Evolutionary conservation across 768 basidiomycete genomes (phyloP).

Genomic region (Leccinum imitatum): DNA sequence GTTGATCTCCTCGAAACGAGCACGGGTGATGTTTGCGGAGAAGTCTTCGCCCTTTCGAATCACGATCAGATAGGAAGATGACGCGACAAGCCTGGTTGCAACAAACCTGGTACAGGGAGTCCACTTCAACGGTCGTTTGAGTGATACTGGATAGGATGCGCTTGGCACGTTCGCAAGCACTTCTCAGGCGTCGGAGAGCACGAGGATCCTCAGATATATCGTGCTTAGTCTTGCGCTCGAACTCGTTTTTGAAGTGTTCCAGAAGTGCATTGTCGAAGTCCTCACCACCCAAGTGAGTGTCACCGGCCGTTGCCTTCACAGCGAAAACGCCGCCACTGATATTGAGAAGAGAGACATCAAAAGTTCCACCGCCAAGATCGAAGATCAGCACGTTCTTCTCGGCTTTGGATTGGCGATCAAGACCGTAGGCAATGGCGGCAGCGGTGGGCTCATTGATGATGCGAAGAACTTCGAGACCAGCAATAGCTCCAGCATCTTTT

Average conservation of each 20-base stretch:
- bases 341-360: conserved; percentile 98
- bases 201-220: conserved; percentile 97
- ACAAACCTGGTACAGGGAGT: conserved; percentile 90
- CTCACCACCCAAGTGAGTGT: conserved; percentile 99
- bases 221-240: conserved; percentile 95
- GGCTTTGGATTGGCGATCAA: conserved; percentile 89
- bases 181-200: conserved; percentile 92
- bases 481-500: conserved; percentile 97
- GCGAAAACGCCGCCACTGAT: conserved; percentile 98
- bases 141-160: conserved; percentile 96
- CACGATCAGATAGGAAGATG: conserved; percentile 8
- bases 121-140: conserved; percentile 98
- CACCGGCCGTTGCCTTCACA: conserved; percentile 98
- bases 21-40: conserved; percentile 97
- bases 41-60: conserved; percentile 87
- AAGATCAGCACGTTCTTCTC: conserved; percentile 99
- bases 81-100: neutral
- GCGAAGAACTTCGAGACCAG: conserved; percentile 98
- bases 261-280: conserved; percentile 99
- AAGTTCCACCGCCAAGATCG: conserved; percentile 99
- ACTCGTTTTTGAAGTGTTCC: conserved; percentile 99
- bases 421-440: conserved; percentile 98
- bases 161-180: conserved; percentile 99
- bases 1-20: conserved; percentile 99
- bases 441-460: conserved; percentile 99